phyloP scores from a whole-genome alignment of 2,329 filamentous ascomycete species.

The Apiospora saccharicola region DNA sequence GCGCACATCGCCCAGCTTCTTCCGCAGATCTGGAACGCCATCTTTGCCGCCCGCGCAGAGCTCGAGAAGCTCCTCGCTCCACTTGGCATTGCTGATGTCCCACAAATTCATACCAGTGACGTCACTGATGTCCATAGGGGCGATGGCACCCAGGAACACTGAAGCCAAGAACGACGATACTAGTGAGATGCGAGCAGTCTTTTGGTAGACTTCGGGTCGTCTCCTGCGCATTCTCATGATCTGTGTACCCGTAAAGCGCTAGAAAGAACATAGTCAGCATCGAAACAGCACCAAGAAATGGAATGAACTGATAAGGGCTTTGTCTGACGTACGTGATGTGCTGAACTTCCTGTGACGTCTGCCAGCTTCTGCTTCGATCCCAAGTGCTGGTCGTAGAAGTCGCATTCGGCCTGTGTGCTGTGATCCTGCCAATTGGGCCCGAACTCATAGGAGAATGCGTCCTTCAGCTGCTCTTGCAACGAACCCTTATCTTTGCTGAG shows the following conservation, averaged over 20 bases:
- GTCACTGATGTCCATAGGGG: slow-evolving; percentile 92
- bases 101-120: slow-evolving; percentile 97
- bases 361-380: slow-evolving; percentile 75
- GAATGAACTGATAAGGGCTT: not conserved
- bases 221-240: slow-evolving; percentile 87
- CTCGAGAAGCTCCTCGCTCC: slow-evolving; percentile 77
- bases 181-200: slow-evolving; percentile 85
- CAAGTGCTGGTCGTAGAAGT: slow-evolving; percentile 80
- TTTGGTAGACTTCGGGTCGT: slow-evolving; percentile 80
- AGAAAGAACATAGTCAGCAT: slow-evolving; percentile 27
- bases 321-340: slow-evolving; percentile 81
- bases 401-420: slow-evolving; percentile 91
- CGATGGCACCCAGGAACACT: slow-evolving; percentile 82
- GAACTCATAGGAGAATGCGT: slow-evolving; percentile 82
- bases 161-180: slow-evolving; percentile 96
- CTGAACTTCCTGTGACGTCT: slow-evolving; percentile 84
- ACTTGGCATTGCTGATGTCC: slow-evolving; percentile 80
- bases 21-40: slow-evolving; percentile 69
- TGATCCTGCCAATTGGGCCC: slow-evolving; percentile 99
- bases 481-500: slow-evolving; percentile 64
- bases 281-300: not conserved
- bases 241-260: slow-evolving; percentile 97
- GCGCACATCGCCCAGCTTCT: slow-evolving; percentile 82
- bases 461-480: slow-evolving; percentile 75
- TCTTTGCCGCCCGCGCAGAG: slow-evolving; percentile 72